A percentile compares a stretch with the other conserved stretches of the same genome.
phyloP scores from a whole-genome alignment of 352 stramenopile species.

The Phytophthora pseudosyringae region DNA sequence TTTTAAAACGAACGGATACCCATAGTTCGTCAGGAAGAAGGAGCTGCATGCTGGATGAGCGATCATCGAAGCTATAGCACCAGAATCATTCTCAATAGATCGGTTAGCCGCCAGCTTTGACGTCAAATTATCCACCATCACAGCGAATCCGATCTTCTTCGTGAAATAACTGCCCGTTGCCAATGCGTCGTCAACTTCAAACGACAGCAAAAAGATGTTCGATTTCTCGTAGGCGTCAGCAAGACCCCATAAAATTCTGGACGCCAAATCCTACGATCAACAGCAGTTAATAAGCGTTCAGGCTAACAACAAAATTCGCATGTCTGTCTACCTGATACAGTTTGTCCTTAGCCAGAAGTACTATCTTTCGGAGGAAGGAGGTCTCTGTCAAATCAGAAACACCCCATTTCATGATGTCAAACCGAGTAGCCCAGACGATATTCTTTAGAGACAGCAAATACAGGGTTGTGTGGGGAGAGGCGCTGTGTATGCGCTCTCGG shows the following conservation, averaged over 20 bases:
- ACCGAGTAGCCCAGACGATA: conserved; percentile 28
- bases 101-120: conserved; percentile 15
- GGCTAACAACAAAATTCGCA: neutral
- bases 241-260: conserved; percentile 32
- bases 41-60: conserved; percentile 4
- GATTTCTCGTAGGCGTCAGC: conserved; percentile 28
- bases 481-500: conserved; percentile 17
- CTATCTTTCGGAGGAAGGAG: conserved; percentile 27
- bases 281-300: neutral
- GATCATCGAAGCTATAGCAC: conserved; percentile 22
- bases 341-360: conserved; percentile 20
- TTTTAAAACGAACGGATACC: conserved; percentile 31
- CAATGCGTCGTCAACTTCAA: conserved; percentile 27
- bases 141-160: conserved; percentile 25
- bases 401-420: conserved; percentile 21
- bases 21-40: conserved; percentile 23
- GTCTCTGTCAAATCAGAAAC: conserved; percentile 18
- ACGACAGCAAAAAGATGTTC: conserved; percentile 22
- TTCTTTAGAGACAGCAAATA: conserved; percentile 30
- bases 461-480: conserved; percentile 11
- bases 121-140: conserved; percentile 23
- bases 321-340: conserved; percentile 17
- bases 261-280: conserved; percentile 19
- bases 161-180: conserved; percentile 6
- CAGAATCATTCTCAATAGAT: conserved; percentile 23